Evolutionary conservation across 1,284 basidiomycete species (phyloP).

Genomic region (Irpex sp.): DNA sequence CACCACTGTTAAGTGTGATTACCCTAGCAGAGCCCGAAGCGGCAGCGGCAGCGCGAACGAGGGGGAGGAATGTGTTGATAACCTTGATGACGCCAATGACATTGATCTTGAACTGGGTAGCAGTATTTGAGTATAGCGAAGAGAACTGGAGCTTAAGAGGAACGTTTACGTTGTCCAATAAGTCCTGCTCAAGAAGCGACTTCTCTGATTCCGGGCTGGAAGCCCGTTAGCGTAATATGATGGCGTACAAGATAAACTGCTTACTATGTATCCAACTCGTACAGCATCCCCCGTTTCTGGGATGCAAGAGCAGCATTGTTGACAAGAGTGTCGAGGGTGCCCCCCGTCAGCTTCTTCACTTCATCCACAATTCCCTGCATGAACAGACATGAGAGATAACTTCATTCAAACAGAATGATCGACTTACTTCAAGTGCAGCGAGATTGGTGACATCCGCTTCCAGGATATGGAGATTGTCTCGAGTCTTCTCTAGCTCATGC

Average conservation of each 20-base stretch:
- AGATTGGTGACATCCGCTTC: constrained; percentile 22
- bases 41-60: constrained; percentile 30
- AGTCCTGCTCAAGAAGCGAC: constrained; percentile 22
- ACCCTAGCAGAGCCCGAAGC: constrained; percentile 30
- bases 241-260: background rate
- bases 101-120: constrained; percentile 30
- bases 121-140: background rate
- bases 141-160: background rate
- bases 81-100: constrained; percentile 33
- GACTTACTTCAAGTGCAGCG: constrained; percentile 18
- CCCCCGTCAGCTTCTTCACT: constrained; percentile 22
- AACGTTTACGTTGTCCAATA: constrained; percentile 16
- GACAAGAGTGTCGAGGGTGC: constrained; percentile 27
- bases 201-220: constrained; percentile 6
- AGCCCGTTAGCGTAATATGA: background rate
- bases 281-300: background rate
- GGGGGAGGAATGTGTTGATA: constrained; percentile 34
- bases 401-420: no score
- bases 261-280: constrained; percentile 7
- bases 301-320: constrained; percentile 24
- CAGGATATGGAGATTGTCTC: constrained; percentile 23
- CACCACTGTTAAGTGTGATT: constrained; percentile 29
- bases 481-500: constrained; percentile 16
- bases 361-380: constrained; percentile 15
- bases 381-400: background rate